Conservation (phyloP, 179 eudicot genomes). For the Silene coronaria region DNA sequence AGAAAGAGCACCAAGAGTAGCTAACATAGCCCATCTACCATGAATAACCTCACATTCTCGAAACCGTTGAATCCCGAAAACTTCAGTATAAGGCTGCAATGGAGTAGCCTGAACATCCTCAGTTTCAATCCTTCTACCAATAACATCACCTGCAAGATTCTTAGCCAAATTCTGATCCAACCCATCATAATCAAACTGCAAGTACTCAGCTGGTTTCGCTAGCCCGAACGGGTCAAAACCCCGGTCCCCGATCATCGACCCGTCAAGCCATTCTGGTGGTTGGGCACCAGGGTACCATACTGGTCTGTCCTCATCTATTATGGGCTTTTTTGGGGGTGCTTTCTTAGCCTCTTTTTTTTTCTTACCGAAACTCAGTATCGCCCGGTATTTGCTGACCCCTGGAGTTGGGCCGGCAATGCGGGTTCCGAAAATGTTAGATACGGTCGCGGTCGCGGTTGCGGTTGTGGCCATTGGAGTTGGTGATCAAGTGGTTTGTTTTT, state of each 20-base stretch:
- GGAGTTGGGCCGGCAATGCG: constrained; percentile 40
- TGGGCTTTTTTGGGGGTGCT: constrained; percentile 42
- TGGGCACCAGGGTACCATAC: constrained; percentile 85
- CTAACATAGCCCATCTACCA: constrained; percentile 96
- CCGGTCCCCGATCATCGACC: constrained; percentile 64
- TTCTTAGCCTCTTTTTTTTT: constrained; percentile 34
- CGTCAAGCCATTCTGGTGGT: constrained; percentile 70
- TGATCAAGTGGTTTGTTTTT: not conserved
- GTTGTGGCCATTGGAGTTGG: constrained; percentile 30
- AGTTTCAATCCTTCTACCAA: constrained; percentile 61
- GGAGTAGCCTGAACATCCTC: constrained; percentile 64
- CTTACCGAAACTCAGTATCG: constrained; percentile 54
- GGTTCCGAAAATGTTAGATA: constrained; percentile 63
- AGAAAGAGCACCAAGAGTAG: constrained; percentile 76
- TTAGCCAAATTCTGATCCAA: constrained; percentile 85
- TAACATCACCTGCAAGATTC: constrained; percentile 60
- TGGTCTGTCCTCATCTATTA: constrained; percentile 40
- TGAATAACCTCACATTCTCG: constrained; percentile 85
- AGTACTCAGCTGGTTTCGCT: constrained; percentile 81
- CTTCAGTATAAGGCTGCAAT: constrained; percentile 81
- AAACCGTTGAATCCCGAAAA: constrained; percentile 82
- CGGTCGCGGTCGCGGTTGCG: constrained; percentile 37
- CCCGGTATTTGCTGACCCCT: constrained; percentile 38
- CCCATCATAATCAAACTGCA: constrained; percentile 71
- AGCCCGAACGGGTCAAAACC: constrained; percentile 90